phyloP scores from a whole-genome alignment of 2,329 filamentous ascomycete genomes.

The Saccharata proteae region DNA sequence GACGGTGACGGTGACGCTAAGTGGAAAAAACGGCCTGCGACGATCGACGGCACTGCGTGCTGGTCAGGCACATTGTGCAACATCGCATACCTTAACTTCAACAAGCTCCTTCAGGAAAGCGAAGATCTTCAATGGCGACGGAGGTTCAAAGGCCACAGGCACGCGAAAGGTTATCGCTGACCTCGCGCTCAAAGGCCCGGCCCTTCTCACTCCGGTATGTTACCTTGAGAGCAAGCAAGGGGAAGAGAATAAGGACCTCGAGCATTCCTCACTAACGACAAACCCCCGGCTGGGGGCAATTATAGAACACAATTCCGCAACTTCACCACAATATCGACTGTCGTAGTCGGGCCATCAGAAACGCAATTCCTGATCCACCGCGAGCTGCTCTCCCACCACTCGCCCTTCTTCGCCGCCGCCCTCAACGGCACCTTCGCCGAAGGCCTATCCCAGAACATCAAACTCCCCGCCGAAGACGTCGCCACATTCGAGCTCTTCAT shows the following conservation, averaged over 20 bases:
- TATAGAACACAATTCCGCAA: conserved; percentile 27
- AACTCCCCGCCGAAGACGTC: conserved; percentile 32
- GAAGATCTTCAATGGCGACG: conserved; percentile 7
- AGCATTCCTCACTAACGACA: too few species aligned
- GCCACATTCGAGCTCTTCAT: conserved; percentile 38
- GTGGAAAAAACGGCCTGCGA: too few species aligned
- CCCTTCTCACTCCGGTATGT: conserved; percentile 9
- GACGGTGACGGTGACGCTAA: too few species aligned
- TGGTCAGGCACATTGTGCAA: too few species aligned
- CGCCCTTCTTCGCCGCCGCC: conserved; percentile 40
- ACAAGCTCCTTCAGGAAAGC: too few species aligned
- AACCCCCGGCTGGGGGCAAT: neutral
- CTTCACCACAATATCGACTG: conserved; percentile 24
- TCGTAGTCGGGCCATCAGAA: conserved; percentile 27
- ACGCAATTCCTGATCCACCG: conserved; percentile 36
- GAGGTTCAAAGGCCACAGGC: conserved; percentile 5
- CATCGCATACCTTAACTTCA: too few species aligned
- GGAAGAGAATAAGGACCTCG: conserved; percentile 1
- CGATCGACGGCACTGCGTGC: too few species aligned
- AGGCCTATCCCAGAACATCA: conserved; percentile 28
- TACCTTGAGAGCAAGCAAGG: conserved; percentile 4
- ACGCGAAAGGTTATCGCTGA: conserved; percentile 3
- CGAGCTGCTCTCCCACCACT: conserved; percentile 33
- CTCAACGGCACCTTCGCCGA: conserved; percentile 37
- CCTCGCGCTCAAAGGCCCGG: conserved; percentile 4